Evolutionary conservation across 371 early-diverging fungal genomes (phyloP).

Genomic region (Syncephalastrum monosporum): DNA sequence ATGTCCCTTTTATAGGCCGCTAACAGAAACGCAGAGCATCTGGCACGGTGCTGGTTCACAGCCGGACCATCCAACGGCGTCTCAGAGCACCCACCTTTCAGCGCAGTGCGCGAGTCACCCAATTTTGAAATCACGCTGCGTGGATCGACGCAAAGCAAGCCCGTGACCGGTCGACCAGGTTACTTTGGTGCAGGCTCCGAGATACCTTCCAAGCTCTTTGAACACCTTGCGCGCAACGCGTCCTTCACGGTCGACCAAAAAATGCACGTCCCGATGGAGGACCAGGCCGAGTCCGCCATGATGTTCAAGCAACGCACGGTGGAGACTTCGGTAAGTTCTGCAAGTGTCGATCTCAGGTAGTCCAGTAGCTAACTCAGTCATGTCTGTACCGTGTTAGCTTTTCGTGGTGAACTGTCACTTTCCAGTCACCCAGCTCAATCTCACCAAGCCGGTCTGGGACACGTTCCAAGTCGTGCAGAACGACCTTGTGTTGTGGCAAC

Average conservation of each 20-base stretch:
- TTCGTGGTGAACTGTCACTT: slow-evolving; percentile 66
- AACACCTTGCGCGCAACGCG: slow-evolving; percentile 31
- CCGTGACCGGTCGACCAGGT: slow-evolving; percentile 14
- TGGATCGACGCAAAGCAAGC: slow-evolving; percentile 20
- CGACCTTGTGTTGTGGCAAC: slow-evolving; percentile 69
- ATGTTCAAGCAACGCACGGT: slow-evolving; percentile 64
- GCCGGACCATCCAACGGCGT: slow-evolving; percentile 6
- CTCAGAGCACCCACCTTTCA: background rate
- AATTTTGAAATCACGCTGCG: slow-evolving; percentile 50
- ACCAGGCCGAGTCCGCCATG: slow-evolving; percentile 61
- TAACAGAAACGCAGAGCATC: slow-evolving; percentile 15
- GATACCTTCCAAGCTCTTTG: slow-evolving; percentile 36
- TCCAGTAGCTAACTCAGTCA: background rate
- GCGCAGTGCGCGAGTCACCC: slow-evolving; percentile 20
- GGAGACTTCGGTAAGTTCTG: slow-evolving; percentile 59
- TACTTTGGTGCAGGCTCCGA: slow-evolving; percentile 40
- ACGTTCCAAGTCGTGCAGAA: slow-evolving; percentile 68
- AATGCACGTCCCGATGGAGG: slow-evolving; percentile 48
- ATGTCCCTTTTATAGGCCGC: background rate
- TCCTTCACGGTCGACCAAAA: slow-evolving; percentile 51
- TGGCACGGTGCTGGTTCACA: slow-evolving; percentile 44
- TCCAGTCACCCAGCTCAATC: slow-evolving; percentile 57
- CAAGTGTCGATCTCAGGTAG: too few relatives aligned
- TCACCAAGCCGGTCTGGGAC: slow-evolving; percentile 64
- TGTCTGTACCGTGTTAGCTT: slow-evolving; percentile 27